phyloP scores from a whole-genome alignment of 768 basidiomycete species.

The Ephemerocybe angulata region DNA sequence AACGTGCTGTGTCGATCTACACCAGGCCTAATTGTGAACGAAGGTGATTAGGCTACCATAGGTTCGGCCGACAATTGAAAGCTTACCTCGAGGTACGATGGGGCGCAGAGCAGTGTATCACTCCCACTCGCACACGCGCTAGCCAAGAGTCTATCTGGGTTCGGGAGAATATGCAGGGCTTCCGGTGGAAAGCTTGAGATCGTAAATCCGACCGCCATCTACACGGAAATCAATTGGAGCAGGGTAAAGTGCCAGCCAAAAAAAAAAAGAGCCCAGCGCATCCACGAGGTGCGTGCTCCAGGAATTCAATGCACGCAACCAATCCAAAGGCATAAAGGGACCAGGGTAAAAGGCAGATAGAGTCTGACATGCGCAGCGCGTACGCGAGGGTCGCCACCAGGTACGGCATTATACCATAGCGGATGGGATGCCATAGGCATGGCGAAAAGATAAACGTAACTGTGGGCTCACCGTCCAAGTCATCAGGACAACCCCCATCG shows the following conservation, averaged over 20 bases:
- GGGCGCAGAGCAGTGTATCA: slow-evolving; percentile 10
- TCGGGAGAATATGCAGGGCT: slow-evolving; percentile 11
- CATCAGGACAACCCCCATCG: slow-evolving; percentile 17
- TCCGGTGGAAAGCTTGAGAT: slow-evolving; percentile 24
- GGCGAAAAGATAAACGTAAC: too few species aligned
- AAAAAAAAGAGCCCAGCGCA: too few species aligned
- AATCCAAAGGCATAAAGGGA: too few species aligned
- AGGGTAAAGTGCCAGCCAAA: too few species aligned
- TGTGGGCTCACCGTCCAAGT: slow-evolving; percentile 18
- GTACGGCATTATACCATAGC: too few species aligned
- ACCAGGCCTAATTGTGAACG: slow-evolving; percentile 21
- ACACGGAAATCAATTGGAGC: neutral
- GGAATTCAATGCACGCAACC: too few species aligned
- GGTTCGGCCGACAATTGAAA: neutral
- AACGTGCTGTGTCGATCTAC: slow-evolving; percentile 12
- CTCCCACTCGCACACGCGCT: slow-evolving; percentile 10
- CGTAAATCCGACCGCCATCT: slow-evolving; percentile 11
- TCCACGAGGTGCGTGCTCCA: too few species aligned
- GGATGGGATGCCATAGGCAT: neutral
- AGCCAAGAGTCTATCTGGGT: slow-evolving; percentile 14
- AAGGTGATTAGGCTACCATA: neutral
- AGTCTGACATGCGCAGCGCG: too few species aligned
- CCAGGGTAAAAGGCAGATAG: too few species aligned
- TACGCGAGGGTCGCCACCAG: too few species aligned
- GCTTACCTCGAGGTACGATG: slow-evolving; percentile 21